A percentile compares a stretch with the other conserved stretches of the same genome.
Conservation (phyloP, 78 protist genomes). For the Dictyostelium discoideum region DNA sequence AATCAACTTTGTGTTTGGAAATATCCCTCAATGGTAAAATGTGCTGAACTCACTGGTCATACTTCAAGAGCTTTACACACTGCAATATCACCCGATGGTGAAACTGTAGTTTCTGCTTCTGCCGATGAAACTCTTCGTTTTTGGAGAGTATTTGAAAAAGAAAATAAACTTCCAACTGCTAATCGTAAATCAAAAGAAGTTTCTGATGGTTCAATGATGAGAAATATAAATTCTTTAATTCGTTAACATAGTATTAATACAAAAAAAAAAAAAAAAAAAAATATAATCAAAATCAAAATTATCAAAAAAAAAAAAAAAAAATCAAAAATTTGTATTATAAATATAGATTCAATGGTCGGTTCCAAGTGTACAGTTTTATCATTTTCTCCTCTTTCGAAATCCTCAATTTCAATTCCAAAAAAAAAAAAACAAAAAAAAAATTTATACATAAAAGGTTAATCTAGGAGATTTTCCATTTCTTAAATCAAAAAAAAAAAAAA, state of each 20-base stretch:
- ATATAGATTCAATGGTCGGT: background rate
- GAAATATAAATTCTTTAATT: slow-evolving; percentile 35
- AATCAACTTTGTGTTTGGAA: slow-evolving; percentile 99
- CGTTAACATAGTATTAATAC: slow-evolving; percentile 44
- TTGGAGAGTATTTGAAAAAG: slow-evolving; percentile 96
- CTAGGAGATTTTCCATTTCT: background rate
- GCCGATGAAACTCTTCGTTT: slow-evolving; percentile 99
- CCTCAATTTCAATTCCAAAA: background rate
- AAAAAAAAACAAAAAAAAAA: background rate
- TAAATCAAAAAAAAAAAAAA: no score
- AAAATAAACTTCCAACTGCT: slow-evolving; percentile 57
- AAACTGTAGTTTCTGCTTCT: slow-evolving; percentile 94
- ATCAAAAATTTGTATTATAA: background rate
- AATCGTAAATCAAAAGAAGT: slow-evolving; percentile 47
- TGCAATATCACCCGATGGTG: slow-evolving; percentile 99
- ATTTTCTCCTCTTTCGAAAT: background rate
- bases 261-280: background rate
- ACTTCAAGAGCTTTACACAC: slow-evolving; percentile 97
- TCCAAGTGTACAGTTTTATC: background rate
- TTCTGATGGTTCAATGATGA: slow-evolving; percentile 57
- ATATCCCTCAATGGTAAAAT: slow-evolving; percentile 96
- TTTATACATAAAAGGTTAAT: background rate
- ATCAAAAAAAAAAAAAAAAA: background rate
- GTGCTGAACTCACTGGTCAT: slow-evolving; percentile 98
- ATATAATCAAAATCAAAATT: no score